phyloP scores from a whole-genome alignment of 2,329 filamentous ascomycete species.

The Clarireedia hainanense region DNA sequence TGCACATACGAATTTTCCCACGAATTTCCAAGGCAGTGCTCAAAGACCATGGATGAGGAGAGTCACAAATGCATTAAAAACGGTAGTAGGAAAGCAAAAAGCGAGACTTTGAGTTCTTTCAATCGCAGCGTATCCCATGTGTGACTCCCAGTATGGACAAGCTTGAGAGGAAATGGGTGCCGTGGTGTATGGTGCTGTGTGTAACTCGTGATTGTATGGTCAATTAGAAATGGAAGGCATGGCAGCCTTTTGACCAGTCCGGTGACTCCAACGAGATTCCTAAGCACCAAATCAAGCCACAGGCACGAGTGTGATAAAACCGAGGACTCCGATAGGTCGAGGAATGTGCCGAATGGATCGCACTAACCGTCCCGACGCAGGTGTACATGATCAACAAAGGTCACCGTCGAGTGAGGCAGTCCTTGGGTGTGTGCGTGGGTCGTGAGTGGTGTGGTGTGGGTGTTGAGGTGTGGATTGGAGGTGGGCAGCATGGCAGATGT shows the following conservation, averaged over 20 bases:
- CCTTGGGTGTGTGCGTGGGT: not conserved
- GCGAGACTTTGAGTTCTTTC: not conserved
- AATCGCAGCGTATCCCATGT: not conserved
- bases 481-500: too few relatives aligned
- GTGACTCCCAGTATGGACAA: conserved; percentile 11
- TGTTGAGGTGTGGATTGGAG: too few relatives aligned
- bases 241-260: not conserved
- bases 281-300: not conserved
- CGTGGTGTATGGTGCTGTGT: not conserved
- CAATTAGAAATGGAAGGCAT: not conserved
- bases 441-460: too few relatives aligned
- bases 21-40: not conserved
- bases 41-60: conserved; percentile 1
- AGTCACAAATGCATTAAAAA: not conserved
- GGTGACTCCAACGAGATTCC: not conserved
- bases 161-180: not conserved
- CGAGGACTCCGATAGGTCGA: not conserved
- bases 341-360: not conserved
- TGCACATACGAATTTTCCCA: conserved; percentile 4
- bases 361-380: not conserved
- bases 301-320: not conserved
- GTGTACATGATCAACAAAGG: conserved; percentile 2
- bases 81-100: conserved; percentile 36
- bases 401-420: not conserved
- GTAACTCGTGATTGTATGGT: conserved; percentile 9